A percentile compares a stretch with the other conserved stretches of the same genome.
These are phyloP conservation scores for Citrus unshiu DNA, from an alignment of 345 rosid species.

Conservation along the genomic window DNA sequence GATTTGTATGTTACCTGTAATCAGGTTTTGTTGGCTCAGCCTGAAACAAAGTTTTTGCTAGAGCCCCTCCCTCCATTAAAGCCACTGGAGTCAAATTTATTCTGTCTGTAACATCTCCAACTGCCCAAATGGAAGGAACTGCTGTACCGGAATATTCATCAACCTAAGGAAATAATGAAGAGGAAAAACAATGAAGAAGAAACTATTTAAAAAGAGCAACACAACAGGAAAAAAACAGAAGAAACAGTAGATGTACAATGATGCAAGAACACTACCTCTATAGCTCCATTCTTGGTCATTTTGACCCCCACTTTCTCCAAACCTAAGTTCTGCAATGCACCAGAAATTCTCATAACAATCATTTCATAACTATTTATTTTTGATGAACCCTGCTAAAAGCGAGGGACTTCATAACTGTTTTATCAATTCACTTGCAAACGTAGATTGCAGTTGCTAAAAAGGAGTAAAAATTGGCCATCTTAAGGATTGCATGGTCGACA, in stretches of 20 bases:
- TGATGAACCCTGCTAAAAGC: too few species aligned
- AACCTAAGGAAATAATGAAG: constrained; percentile 48
- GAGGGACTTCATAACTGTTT: constrained; percentile 1
- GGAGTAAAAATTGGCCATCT: neutral
- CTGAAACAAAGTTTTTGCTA: constrained; percentile 78
- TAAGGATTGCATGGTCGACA: neutral
- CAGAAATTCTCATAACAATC: constrained; percentile 15
- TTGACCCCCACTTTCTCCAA: constrained; percentile 77
- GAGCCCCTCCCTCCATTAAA: constrained; percentile 96
- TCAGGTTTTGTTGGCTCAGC: constrained; percentile 89
- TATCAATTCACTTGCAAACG: neutral
- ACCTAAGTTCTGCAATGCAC: constrained; percentile 75
- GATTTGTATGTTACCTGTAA: constrained; percentile 48
- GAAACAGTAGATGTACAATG: constrained; percentile 9
- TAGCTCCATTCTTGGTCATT: constrained; percentile 74
- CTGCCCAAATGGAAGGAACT: constrained; percentile 95
- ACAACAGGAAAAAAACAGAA: neutral
- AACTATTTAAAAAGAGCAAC: neutral
- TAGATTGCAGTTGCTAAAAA: neutral
- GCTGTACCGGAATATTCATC: constrained; percentile 83
- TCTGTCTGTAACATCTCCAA: constrained; percentile 94
- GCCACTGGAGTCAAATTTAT: constrained; percentile 98
- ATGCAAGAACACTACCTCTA: constrained; percentile 51
- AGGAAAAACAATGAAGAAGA: constrained; percentile 14
- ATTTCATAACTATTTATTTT: constrained; percentile 2